Conservation (phyloP, 768 basidiomycete genomes). For the Cubamyces sp. region DNA sequence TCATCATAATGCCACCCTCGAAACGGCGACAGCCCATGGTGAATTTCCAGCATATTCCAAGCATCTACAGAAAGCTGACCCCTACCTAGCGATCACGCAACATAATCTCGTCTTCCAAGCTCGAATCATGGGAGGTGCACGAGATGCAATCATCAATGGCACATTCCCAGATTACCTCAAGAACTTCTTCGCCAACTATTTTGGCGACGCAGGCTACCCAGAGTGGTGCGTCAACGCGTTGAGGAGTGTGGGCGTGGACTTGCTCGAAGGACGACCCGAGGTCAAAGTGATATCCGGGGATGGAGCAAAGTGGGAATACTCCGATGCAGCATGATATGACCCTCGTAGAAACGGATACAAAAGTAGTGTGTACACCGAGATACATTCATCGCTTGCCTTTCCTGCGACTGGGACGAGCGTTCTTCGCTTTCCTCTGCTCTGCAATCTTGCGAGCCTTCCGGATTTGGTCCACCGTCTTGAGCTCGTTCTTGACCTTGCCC, state of each 20-base stretch:
- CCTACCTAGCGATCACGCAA: slow-evolving; percentile 65
- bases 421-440: slow-evolving; percentile 75
- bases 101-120: slow-evolving; percentile 90
- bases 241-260: slow-evolving; percentile 79
- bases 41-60: slow-evolving; percentile 23
- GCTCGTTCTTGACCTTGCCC: slow-evolving; percentile 74
- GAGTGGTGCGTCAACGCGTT: slow-evolving; percentile 90
- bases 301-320: slow-evolving; percentile 84
- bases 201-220: slow-evolving; percentile 77
- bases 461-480: slow-evolving; percentile 88
- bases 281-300: slow-evolving; percentile 58
- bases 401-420: slow-evolving; percentile 67
- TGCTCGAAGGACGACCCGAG: slow-evolving; percentile 58
- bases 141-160: slow-evolving; percentile 78
- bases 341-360: neutral
- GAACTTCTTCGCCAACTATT: slow-evolving; percentile 79
- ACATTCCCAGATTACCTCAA: slow-evolving; percentile 79
- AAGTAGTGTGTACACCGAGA: neutral
- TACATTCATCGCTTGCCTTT: slow-evolving; percentile 46
- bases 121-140: slow-evolving; percentile 81
- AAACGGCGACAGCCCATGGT: slow-evolving; percentile 90
- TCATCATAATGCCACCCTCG: slow-evolving; percentile 75
- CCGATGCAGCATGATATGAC: slow-evolving; percentile 38
- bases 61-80: too few species aligned
- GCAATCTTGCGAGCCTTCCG: slow-evolving; percentile 68